Base-by-base conservation (phyloP, 179 eudicot genomes). In the Amaranthus tricolor region DNA sequence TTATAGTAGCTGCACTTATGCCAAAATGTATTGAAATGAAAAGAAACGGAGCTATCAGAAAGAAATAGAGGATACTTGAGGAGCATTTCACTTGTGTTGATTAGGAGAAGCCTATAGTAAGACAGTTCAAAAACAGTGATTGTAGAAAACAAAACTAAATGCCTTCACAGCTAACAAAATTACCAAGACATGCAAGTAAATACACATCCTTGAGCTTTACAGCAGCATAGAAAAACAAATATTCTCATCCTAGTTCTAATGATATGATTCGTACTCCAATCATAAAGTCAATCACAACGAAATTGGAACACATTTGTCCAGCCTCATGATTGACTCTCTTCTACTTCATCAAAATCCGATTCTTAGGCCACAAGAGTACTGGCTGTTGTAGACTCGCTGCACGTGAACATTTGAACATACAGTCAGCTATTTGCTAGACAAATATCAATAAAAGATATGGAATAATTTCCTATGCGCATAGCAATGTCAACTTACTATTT, bases 331-430 rank as follows among this genome's bases (percentile, higher is more conserved):
- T 2, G 12, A 20, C 11, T n/a, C 20, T 12, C 2, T 57, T 24
- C 61, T 47, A 59, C 5, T 6, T n/a, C 69, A 48, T 47, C 50
- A 70, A 54, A 48, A 16, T 21, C 74, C n/a, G 78, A 24, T 7
- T 43, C 16, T 77, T 71, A 85, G 5, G 88, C 88, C 58, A 85
- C 88, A 3, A 85, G 86, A 24, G 88, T 85, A 77, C 86, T 85
- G 62, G 88, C 88, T 2, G 88, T 85, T 45, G 88, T 85, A 11
- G 88, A 85, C 69, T 85, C 88, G 44, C 88, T 85, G 88, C 85
- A 82, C 53, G 66, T 31, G 9, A 9, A 13, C 13, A 13, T 5
- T 11, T 4, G 14, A 1, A 63, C 14, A n/a, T 40, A n/a, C 16
- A 43, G 44, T 16, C 11, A 43, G 52, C 19, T 0, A 5, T 0